phyloP scores from a whole-genome alignment of 306 rosid genomes.

The Abrus precatorius region DNA sequence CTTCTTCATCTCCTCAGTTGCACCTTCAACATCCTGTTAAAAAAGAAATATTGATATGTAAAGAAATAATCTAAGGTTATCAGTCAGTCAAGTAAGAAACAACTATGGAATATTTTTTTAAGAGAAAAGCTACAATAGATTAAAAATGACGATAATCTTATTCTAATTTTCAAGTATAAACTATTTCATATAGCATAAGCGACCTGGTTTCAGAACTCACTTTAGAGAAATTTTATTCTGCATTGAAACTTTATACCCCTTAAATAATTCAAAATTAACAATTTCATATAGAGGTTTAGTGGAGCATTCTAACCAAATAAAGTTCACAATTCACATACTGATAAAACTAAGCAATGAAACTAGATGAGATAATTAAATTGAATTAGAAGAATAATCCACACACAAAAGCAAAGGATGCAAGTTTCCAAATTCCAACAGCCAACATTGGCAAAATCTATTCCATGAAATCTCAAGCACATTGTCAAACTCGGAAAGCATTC shows the following conservation, averaged over 20 bases:
- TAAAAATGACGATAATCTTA: background rate
- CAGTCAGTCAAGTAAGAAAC: background rate
- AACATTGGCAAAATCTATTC: background rate
- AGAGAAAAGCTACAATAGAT: background rate
- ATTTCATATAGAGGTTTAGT: background rate
- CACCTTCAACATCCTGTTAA: constrained; percentile 59
- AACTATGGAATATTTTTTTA: background rate
- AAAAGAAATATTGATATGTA: background rate
- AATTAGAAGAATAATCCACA: constrained; percentile 1
- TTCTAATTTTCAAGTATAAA: background rate
- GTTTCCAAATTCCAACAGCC: background rate
- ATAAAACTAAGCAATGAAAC: background rate
- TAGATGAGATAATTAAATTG: background rate
- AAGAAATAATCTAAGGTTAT: background rate
- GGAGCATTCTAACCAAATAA: background rate
- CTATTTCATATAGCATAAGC: background rate
- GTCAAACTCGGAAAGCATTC: background rate
- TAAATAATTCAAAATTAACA: background rate
- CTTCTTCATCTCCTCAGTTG: constrained; percentile 65
- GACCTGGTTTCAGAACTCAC: background rate
- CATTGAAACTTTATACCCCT: background rate
- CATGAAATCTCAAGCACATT: background rate
- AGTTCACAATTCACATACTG: background rate
- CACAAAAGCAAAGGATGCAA: background rate
- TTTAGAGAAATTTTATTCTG: background rate